phyloP scores from a whole-genome alignment of 2,329 filamentous ascomycete species.

The Leptosphaerulina australis region DNA sequence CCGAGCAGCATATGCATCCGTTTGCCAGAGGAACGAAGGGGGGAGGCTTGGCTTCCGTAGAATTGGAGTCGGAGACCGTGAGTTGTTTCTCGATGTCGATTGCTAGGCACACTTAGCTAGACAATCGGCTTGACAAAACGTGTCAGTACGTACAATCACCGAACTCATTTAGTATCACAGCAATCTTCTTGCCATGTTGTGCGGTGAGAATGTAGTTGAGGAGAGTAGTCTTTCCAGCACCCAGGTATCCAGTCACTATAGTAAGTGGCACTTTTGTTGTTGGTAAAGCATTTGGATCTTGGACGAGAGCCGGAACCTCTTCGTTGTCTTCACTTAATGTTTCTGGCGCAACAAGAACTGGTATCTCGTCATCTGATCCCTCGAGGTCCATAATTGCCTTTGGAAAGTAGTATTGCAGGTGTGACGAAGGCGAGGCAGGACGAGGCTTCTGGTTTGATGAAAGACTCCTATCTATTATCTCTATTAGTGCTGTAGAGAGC shows the following conservation, averaged over 20 bases:
- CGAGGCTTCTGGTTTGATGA: not conserved
- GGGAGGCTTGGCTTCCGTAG: slow-evolving; percentile 36
- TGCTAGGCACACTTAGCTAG: slow-evolving; percentile 58
- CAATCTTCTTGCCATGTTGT: slow-evolving; percentile 96
- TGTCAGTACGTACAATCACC: slow-evolving; percentile 36
- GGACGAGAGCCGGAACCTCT: slow-evolving; percentile 30
- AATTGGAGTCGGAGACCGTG: slow-evolving; percentile 69
- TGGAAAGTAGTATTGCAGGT: not conserved
- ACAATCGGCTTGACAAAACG: not conserved
- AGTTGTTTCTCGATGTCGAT: slow-evolving; percentile 95
- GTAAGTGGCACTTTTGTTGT: slow-evolving; percentile 78
- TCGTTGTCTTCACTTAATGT: slow-evolving; percentile 29
- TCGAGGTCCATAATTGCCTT: slow-evolving; percentile 11
- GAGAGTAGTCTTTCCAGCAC: slow-evolving; percentile 92
- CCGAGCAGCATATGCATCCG: slow-evolving; percentile 96
- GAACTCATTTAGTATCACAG: slow-evolving; percentile 87
- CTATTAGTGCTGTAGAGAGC: too few relatives aligned
- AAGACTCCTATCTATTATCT: not conserved
- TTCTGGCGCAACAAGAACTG: slow-evolving; percentile 62
- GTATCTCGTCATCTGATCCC: slow-evolving; percentile 43
- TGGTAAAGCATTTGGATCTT: slow-evolving; percentile 54
- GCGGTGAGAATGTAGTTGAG: slow-evolving; percentile 96
- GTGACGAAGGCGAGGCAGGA: not conserved
- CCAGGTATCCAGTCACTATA: slow-evolving; percentile 89
- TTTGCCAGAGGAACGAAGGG: slow-evolving; percentile 92